Conservation (phyloP, 2,329 filamentous ascomycete species). For the Aspergillus aculeatus region DNA sequence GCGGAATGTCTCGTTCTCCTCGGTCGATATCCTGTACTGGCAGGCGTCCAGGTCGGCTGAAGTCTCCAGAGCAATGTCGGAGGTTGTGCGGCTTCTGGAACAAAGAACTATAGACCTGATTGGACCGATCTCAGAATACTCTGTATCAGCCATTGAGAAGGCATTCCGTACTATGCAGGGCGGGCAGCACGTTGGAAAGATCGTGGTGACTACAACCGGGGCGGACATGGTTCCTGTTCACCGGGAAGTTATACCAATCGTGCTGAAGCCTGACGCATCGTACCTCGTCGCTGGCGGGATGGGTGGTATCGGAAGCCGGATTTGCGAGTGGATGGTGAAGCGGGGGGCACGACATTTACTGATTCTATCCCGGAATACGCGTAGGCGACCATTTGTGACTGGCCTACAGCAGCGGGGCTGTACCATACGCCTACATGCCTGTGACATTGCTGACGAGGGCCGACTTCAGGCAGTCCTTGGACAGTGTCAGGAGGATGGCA, state of each 20-base stretch:
- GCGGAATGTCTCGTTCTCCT: conserved; percentile 3
- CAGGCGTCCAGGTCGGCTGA: too few species aligned
- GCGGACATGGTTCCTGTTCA: too few species aligned
- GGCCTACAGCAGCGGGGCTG: too few species aligned
- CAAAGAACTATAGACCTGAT: too few species aligned
- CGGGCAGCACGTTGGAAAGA: conserved; percentile 41
- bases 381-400: too few species aligned
- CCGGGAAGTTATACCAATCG: not conserved
- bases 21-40: too few species aligned
- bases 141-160: conserved; percentile 4
- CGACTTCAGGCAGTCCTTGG: too few species aligned
- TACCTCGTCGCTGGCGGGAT: conserved; percentile 20
- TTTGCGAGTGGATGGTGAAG: conserved; percentile 10
- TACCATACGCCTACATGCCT: too few species aligned
- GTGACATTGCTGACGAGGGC: too few species aligned
- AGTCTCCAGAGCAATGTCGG: too few species aligned
- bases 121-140: conserved; percentile 4
- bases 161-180: conserved; percentile 34
- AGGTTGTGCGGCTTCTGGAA: too few species aligned
- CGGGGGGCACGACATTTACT: conserved; percentile 15
- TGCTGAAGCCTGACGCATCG: not conserved
- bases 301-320: conserved; percentile 13
- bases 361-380: too few species aligned
- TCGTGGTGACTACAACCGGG: conserved; percentile 23
- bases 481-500: not conserved